Conservation (phyloP, 495 filamentous ascomycete genomes). For the Penicillium herquei region DNA sequence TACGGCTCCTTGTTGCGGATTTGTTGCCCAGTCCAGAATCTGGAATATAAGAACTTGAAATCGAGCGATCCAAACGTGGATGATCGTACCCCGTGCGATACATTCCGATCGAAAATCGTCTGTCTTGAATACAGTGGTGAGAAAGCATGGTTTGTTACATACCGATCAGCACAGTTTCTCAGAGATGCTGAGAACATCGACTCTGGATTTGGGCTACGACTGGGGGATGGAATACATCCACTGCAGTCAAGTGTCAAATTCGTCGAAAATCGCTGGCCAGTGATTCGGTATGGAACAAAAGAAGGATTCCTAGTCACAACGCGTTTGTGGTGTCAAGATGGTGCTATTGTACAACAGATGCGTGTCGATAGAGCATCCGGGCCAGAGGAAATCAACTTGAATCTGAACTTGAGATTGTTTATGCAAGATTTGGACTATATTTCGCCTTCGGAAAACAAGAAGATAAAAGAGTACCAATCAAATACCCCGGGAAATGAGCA, state of each 20-base stretch:
- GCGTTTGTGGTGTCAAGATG: background rate
- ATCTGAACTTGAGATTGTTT: background rate
- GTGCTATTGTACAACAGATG: background rate
- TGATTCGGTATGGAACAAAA: background rate
- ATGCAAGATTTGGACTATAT: conserved; percentile 2
- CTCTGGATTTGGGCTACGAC: background rate
- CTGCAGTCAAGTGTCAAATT: background rate
- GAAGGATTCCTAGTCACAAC: background rate
- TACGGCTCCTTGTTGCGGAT: background rate
- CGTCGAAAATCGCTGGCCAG: background rate
- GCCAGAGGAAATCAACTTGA: background rate
- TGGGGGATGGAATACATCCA: background rate
- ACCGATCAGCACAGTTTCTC: background rate
- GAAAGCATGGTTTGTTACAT: background rate
- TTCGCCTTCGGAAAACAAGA: background rate
- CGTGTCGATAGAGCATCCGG: background rate
- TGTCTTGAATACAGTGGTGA: no score
- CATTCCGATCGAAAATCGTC: no score
- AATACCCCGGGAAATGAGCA: background rate
- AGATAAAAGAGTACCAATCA: background rate
- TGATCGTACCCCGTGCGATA: no score
- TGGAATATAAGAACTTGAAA: background rate
- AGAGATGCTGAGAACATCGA: background rate
- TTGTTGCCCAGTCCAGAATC: background rate
- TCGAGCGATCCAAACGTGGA: background rate